Percentiles rank a stretch among this genome's conserved stretches.
phyloP scores from a whole-genome alignment of 192 early-diverging fungal genomes.

The Geranomyces variabilis region DNA sequence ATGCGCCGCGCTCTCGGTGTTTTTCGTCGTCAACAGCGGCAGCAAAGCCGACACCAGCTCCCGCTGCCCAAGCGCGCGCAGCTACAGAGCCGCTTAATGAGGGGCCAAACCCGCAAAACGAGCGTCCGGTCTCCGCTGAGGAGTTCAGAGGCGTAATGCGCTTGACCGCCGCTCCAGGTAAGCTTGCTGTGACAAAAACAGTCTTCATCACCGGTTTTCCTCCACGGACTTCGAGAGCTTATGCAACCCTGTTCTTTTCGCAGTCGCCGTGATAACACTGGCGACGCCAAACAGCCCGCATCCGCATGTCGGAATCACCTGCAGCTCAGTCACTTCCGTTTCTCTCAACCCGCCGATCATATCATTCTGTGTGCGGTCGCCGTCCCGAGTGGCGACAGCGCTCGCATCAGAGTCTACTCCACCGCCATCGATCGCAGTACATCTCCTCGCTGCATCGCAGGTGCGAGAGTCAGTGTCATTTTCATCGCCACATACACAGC shows the following conservation, averaged over 20 bases:
- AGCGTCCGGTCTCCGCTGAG: slow-evolving; percentile 19
- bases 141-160: slow-evolving; percentile 59
- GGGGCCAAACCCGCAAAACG: too few species aligned
- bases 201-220: too few species aligned
- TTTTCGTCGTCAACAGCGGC: too few species aligned
- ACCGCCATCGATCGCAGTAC: slow-evolving; percentile 54
- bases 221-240: neutral
- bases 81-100: too few species aligned
- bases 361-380: slow-evolving; percentile 64
- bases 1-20: too few species aligned
- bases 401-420: slow-evolving; percentile 37
- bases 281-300: neutral
- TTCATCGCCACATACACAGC: slow-evolving; percentile 57
- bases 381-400: slow-evolving; percentile 60
- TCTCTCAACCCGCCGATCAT: slow-evolving; percentile 64
- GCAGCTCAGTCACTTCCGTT: slow-evolving; percentile 69
- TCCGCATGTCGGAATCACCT: slow-evolving; percentile 56
- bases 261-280: slow-evolving; percentile 31
- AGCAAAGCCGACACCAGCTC: too few species aligned
- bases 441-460: slow-evolving; percentile 61
- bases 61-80: too few species aligned
- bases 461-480: slow-evolving; percentile 60
- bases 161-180: slow-evolving; percentile 65
- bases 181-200: neutral
- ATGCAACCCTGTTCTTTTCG: too few species aligned